Conservation (phyloP, 2,329 filamentous ascomycete genomes). For the Xylariaceae sp. region DNA sequence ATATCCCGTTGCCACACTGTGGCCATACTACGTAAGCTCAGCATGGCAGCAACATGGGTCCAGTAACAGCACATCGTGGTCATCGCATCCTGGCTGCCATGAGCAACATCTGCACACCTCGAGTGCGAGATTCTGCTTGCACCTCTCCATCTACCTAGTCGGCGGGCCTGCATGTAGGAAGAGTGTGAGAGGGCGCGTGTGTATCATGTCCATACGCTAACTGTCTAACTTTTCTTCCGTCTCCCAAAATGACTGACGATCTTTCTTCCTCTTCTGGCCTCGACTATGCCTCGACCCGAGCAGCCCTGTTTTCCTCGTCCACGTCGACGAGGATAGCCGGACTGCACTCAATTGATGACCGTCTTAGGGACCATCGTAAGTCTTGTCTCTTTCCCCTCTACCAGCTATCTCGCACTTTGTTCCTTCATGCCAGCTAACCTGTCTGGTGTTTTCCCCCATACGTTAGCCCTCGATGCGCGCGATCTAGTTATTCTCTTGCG, state of each 20-base stretch:
- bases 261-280: conserved; percentile 36
- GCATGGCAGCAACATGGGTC: too few relatives aligned
- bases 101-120: too few relatives aligned
- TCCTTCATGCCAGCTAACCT: not conserved
- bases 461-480: conserved; percentile 44
- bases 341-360: conserved; percentile 54
- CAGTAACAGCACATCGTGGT: too few relatives aligned
- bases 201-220: conserved; percentile 16
- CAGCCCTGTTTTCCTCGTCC: conserved; percentile 58
- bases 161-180: not conserved
- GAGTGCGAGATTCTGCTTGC: not conserved
- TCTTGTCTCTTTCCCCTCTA: conserved; percentile 1
- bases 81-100: too few relatives aligned
- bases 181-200: not conserved
- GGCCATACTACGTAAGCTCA: too few relatives aligned
- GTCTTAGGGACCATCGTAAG: conserved; percentile 52
- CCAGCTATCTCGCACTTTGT: not conserved
- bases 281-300: conserved; percentile 48
- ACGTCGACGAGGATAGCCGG: conserved; percentile 52
- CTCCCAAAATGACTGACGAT: conserved; percentile 21
- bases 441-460: conserved; percentile 11
- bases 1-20: too few relatives aligned
- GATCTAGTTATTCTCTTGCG: conserved; percentile 56
- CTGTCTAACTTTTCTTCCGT: conserved; percentile 1
- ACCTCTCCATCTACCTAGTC: not conserved